These are phyloP conservation scores for Neurospora sublineolata DNA, from an alignment of 495 filamentous ascomycete species.

Conservation along the genomic window DNA sequence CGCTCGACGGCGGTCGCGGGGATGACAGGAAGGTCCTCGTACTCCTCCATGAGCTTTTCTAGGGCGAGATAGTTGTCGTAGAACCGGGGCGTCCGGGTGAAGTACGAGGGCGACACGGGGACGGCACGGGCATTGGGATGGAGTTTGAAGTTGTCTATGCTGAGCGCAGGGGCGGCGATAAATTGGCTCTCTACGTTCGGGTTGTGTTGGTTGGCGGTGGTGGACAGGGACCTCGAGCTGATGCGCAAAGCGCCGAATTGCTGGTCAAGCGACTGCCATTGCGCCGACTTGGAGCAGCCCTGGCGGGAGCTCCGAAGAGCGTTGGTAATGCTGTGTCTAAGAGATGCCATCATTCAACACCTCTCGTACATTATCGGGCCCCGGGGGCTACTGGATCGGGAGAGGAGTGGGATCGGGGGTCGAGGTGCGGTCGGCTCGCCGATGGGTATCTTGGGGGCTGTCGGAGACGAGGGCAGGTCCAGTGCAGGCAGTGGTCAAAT, in stretches of 20 bases:
- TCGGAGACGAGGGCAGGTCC: background rate
- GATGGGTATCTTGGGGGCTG: background rate
- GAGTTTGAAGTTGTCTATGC: background rate
- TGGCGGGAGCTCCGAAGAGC: slow-evolving; percentile 17
- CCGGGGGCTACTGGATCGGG: slow-evolving; percentile 12
- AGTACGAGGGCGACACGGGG: slow-evolving; percentile 83
- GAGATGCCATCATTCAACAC: slow-evolving; percentile 21
- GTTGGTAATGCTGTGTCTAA: slow-evolving; percentile 11
- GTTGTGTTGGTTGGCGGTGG: slow-evolving; percentile 2
- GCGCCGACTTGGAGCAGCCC: background rate
- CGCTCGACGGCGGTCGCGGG: slow-evolving; percentile 52
- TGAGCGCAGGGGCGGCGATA: slow-evolving; percentile 5
- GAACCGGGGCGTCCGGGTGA: slow-evolving; percentile 73
- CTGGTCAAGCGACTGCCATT: slow-evolving; percentile 17
- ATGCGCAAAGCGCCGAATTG: slow-evolving; percentile 17
- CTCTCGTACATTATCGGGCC: slow-evolving; percentile 15
- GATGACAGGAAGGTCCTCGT: slow-evolving; percentile 59
- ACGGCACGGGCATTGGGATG: slow-evolving; percentile 51
- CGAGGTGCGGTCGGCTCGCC: slow-evolving; percentile 1
- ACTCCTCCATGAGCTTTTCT: slow-evolving; percentile 54
- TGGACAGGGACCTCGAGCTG: slow-evolving; percentile 14
- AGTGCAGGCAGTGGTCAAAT: background rate
- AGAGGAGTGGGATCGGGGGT: slow-evolving; percentile 6
- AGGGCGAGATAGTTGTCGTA: slow-evolving; percentile 73
- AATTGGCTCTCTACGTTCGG: slow-evolving; percentile 22